A percentile compares a stretch with the other conserved stretches of the same genome.
These are phyloP conservation scores for Sporothrix curviconia DNA, from an alignment of 2,329 filamentous ascomycete genomes.

Conservation along the genomic window DNA sequence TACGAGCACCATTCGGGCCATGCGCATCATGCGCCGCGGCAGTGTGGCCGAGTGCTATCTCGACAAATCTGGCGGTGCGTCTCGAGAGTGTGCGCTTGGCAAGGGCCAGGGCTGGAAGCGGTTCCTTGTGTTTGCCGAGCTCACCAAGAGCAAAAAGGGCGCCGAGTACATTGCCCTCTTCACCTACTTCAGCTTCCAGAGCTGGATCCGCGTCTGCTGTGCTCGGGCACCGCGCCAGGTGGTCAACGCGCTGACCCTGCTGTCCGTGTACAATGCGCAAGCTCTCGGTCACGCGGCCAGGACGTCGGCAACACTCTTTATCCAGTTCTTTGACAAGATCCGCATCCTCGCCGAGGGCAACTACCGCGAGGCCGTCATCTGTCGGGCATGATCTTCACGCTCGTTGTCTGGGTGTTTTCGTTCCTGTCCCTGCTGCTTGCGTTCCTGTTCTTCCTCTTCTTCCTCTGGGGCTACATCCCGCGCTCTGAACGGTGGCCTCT, in stretches of 20 bases:
- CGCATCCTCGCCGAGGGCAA: conserved; percentile 64
- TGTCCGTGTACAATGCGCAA: conserved; percentile 73
- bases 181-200: conserved; percentile 72
- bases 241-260: conserved; percentile 83
- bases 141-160: conserved; percentile 88
- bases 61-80: conserved; percentile 75
- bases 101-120: conserved; percentile 74
- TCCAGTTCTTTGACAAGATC: conserved; percentile 80
- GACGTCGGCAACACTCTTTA: conserved; percentile 56
- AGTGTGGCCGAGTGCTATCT: conserved; percentile 89
- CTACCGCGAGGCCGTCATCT: conserved; percentile 76
- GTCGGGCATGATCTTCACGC: conserved; percentile 85
- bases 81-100: conserved; percentile 75
- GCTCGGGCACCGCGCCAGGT: conserved; percentile 87
- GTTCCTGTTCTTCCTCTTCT: conserved; percentile 73
- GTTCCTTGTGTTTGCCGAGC: conserved; percentile 84
- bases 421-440: conserved; percentile 69
- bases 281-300: conserved; percentile 52
- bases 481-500: conserved; percentile 70
- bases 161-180: conserved; percentile 86
- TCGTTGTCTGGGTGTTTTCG: conserved; percentile 82
- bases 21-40: conserved; percentile 73
- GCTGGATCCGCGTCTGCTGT: conserved; percentile 86
- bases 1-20: conserved; percentile 76
- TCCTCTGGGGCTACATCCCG: conserved; percentile 89